A percentile compares a stretch with the other conserved stretches of the same genome.
These are phyloP conservation scores for Lactuca saligna DNA, from an alignment of 129 eudicot genomes.

Conservation along the genomic window DNA sequence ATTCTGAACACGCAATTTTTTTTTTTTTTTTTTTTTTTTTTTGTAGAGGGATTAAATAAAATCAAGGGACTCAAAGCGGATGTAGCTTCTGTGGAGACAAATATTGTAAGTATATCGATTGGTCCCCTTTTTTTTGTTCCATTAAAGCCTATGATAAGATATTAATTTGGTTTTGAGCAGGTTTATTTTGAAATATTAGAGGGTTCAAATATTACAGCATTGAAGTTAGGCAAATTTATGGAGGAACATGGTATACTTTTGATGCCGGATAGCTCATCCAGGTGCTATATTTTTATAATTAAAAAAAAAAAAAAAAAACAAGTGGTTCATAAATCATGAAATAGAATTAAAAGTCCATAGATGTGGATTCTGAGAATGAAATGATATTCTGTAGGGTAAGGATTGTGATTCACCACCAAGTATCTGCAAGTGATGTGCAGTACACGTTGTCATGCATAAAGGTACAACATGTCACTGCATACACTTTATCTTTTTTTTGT, in stretches of 20 bases:
- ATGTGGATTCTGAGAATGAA: neutral
- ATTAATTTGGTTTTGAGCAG: constrained; percentile 34
- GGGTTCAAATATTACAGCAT: constrained; percentile 47
- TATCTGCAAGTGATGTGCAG: constrained; percentile 78
- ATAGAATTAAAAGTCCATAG: too few relatives aligned
- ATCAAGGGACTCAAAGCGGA: constrained; percentile 75
- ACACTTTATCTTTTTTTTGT: neutral
- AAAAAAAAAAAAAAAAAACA: too few relatives aligned
- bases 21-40: constrained; percentile 9
- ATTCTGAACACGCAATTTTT: neutral
- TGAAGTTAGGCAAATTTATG: constrained; percentile 57
- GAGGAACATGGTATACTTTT: constrained; percentile 69
- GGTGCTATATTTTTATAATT: constrained; percentile 37
- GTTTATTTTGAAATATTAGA: constrained; percentile 66
- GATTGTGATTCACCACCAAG: constrained; percentile 88
- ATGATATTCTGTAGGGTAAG: constrained; percentile 51
- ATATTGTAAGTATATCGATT: constrained; percentile 61
- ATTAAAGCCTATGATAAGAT: neutral
- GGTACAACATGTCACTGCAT: constrained; percentile 36
- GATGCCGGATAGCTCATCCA: constrained; percentile 67
- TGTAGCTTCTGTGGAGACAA: constrained; percentile 69
- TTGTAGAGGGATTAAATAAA: constrained; percentile 65
- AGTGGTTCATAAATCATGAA: neutral
- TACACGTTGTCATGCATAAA: constrained; percentile 70
- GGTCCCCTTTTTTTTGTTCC: neutral